Base-by-base conservation (phyloP, 805 yeast species). In the Ogataea polymorpha region DNA sequence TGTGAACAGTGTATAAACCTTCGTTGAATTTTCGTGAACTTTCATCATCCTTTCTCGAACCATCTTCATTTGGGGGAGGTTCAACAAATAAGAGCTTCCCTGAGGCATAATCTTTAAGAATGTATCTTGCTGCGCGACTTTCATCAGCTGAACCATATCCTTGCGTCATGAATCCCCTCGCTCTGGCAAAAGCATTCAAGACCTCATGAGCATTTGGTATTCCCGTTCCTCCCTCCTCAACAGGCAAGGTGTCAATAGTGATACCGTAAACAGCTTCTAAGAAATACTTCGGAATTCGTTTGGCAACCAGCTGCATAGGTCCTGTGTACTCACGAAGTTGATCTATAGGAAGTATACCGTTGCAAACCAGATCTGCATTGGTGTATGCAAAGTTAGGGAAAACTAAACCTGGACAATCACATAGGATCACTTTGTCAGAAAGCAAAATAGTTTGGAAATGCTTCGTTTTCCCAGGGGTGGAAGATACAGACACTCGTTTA, bases 371-470 rank as follows among this genome's bases (percentile, higher is more conserved):
- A 56, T 93, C 99, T 54, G 95, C 98, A 58, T 89, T 90, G 17
- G 96, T 86, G 61, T 86, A 86, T 6, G 98, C 98, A 61, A 93
- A 93, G 58, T 91, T 93, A 17, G 99, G 99, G 71, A 93, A 93
- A 13, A 93, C 99, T 47, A 93, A 73, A 75, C 99, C 99, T 2
- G 99, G 99, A 72, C 99, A 93, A 73, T 93, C 99, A 67, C 98
- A 93, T 39, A 93, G 71, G 51, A 89, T 74, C 2, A 93, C 93
- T 26, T 83, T 74, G 38, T 84, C 86, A 1, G 96, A 79, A 32
- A 93, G 73, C 58, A 79, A 77, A 47, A 93, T 90, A 1, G 99
- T 93, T 70, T 93, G 99, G 74, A 93, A 93, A 72, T 93, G 99
- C 63, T 93, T 93, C 11, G 99, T 93, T 62, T 93, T 93, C 70